Percentiles rank a stretch among this genome's conserved stretches.
Conservation (phyloP, 345 rosid species). For the Bruguiera parviflora region DNA sequence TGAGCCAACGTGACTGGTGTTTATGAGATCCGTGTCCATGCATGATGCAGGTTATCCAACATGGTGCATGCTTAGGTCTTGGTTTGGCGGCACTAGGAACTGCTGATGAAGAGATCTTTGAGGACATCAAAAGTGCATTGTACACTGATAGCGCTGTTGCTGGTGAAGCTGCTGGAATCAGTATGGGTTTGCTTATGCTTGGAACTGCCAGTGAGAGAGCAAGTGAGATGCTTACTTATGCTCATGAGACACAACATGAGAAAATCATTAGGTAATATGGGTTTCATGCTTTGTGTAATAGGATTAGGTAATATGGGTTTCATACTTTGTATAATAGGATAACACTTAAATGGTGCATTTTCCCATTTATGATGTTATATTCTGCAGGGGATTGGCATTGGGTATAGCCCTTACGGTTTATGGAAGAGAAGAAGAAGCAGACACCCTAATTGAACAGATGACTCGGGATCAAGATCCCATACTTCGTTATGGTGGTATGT, state of each 20-base stretch:
- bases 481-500: constrained; percentile 98
- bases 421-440: constrained; percentile 99
- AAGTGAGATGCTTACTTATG: constrained; percentile 96
- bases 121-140: constrained; percentile 79
- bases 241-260: constrained; percentile 98
- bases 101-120: constrained; percentile 93
- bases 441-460: constrained; percentile 98
- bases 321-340: background rate
- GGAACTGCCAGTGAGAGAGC: constrained; percentile 99
- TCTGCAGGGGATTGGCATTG: constrained; percentile 78
- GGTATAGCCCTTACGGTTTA: constrained; percentile 98
- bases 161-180: constrained; percentile 99
- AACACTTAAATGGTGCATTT: background rate
- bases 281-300: background rate
- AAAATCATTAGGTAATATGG: constrained; percentile 79
- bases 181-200: constrained; percentile 98
- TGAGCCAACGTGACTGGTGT: background rate
- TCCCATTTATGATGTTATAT: background rate
- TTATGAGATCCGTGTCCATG: constrained; percentile 1
- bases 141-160: constrained; percentile 96
- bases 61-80: constrained; percentile 98
- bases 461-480: constrained; percentile 97
- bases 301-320: constrained; percentile 46
- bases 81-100: constrained; percentile 99
- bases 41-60: constrained; percentile 86